Base-by-base conservation (phyloP, 371 early-diverging fungal species). In the Rhizomucor miehei region DNA sequence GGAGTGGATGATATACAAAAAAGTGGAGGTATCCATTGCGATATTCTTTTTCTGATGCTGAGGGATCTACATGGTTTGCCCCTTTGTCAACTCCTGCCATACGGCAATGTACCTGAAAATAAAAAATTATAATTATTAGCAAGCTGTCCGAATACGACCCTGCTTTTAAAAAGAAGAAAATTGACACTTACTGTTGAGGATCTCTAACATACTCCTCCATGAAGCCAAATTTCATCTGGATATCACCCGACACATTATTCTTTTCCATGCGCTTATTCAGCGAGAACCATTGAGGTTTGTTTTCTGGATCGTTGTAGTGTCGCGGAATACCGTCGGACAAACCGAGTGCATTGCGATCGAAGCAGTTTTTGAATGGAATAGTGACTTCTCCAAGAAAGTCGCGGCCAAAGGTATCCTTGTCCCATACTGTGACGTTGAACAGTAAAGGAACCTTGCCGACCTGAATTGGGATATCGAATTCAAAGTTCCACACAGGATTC, bases 401-500 rank as follows among this genome's bases (percentile, higher is more conserved):
- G 19, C 72, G 55, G 2, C 81, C 77, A 63, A 83, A 78, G 11
- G 77, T 71, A 66, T 85, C 83, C 54, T 78, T 82, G 29, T 61
- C 62, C 85, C 86, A 84, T 19, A 86, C 78, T 19, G 76, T 80
- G 19, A 84, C 61, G 16, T 67, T 63, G 29, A 82, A 59, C 8
- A 67, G 51, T 6, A 66, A 63, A 1, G 82, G 81, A 14, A 71
- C 54, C 17, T 74, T 74, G 43, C 66, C 63, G 13, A 71, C 60
- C 12, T 77, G 62, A 20, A 87, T 41, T 17, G 66, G 67, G 63
- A 89, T 79, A 34, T 86, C 87, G 62, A 89, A 89, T 46, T 79
- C 65, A 10, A 72, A 80, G 51, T 90, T 79, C 91, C 93, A 93
- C 19, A 73, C 78, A 1, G 93, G 93, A 52, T 86, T 80, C 41